These are phyloP conservation scores for Xylaria curta DNA, from an alignment of 495 filamentous ascomycete genomes.

Conservation along the genomic window DNA sequence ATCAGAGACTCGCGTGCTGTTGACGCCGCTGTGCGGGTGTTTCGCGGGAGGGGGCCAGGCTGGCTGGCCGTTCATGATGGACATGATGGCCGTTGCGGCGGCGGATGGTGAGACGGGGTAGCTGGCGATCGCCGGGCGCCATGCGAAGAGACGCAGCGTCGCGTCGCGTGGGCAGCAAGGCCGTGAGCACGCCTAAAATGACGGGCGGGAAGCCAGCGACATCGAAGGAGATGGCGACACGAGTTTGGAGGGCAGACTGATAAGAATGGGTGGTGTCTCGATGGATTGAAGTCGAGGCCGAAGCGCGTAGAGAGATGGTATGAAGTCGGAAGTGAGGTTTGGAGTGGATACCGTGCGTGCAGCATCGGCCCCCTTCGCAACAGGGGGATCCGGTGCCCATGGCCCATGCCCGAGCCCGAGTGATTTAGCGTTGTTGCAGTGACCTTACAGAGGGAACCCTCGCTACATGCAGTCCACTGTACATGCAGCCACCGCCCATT, in stretches of 20 bases:
- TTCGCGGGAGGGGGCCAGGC: slow-evolving; percentile 50
- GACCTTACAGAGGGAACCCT: neutral
- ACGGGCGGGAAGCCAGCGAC: slow-evolving; percentile 47
- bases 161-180: slow-evolving; percentile 51
- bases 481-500: slow-evolving; percentile 1
- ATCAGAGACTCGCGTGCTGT: slow-evolving; percentile 44
- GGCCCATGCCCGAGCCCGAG: neutral
- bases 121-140: slow-evolving; percentile 54
- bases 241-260: slow-evolving; percentile 40
- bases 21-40: slow-evolving; percentile 36
- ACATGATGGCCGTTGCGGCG: slow-evolving; percentile 49
- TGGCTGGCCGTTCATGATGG: slow-evolving; percentile 58
- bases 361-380: slow-evolving; percentile 18
- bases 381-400: slow-evolving; percentile 6
- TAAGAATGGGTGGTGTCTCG: slow-evolving; percentile 45
- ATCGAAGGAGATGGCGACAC: slow-evolving; percentile 49
- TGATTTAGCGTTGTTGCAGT: slow-evolving; percentile 3
- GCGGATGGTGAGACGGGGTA: slow-evolving; percentile 42
- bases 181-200: slow-evolving; percentile 44
- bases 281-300: slow-evolving; percentile 48
- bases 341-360: slow-evolving; percentile 36
- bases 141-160: slow-evolving; percentile 55
- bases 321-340: slow-evolving; percentile 53
- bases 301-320: slow-evolving; percentile 52
- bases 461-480: neutral